Evolutionary conservation across 352 stramenopile species (phyloP).

Genomic region (Blastocystis hominis): DNA sequence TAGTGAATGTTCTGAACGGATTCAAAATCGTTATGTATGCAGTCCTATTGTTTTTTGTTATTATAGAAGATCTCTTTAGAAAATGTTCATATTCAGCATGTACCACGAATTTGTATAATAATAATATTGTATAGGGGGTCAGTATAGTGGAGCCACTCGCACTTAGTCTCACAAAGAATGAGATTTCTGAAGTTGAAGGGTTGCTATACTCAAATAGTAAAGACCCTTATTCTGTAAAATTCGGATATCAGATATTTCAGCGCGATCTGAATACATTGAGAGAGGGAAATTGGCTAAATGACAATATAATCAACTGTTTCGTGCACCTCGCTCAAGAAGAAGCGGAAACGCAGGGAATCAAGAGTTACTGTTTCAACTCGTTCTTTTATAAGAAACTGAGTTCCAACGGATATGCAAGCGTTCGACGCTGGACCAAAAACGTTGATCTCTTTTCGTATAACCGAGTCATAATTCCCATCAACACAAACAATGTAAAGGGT

Average conservation of each 20-base stretch:
- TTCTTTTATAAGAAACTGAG: constrained; percentile 63
- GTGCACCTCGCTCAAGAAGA: neutral
- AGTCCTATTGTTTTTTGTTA: neutral
- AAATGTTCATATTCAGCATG: neutral
- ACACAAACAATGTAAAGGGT: constrained; percentile 51
- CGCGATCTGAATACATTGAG: constrained; percentile 7
- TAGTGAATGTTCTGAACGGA: neutral
- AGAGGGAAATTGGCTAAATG: constrained; percentile 3
- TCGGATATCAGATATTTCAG: constrained; percentile 28
- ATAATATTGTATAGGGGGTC: neutral
- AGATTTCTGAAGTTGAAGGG: neutral
- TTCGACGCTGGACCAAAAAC: constrained; percentile 60
- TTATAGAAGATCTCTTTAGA: neutral
- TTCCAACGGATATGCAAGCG: constrained; percentile 59
- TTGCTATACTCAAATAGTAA: neutral
- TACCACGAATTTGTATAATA: neutral
- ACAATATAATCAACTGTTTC: constrained; percentile 45
- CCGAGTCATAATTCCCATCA: constrained; percentile 61
- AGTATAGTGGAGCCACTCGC: neutral
- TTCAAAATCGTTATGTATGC: neutral
- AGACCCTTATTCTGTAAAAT: constrained; percentile 8
- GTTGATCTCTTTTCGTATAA: constrained; percentile 61
- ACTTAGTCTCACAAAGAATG: neutral
- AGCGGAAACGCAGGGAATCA: neutral
- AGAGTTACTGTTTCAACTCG: constrained; percentile 59